These are phyloP conservation scores for Heterobasidion parviporum DNA, from an alignment of 1,284 basidiomycete species.

Conservation along the genomic window DNA sequence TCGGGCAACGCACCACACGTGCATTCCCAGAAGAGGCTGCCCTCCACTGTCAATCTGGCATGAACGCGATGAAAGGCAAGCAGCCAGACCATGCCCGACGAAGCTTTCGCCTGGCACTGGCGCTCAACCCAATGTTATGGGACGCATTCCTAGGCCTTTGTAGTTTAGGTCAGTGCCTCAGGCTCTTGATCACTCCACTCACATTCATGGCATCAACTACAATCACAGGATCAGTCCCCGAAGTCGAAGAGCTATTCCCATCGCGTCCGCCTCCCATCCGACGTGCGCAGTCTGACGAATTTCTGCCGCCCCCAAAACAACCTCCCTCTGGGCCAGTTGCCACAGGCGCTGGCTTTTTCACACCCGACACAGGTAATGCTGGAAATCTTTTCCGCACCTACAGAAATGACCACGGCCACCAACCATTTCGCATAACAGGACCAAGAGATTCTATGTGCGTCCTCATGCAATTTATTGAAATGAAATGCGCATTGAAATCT, in stretches of 20 bases:
- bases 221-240: slow-evolving; percentile 50
- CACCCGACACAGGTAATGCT: slow-evolving; percentile 53
- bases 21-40: slow-evolving; percentile 58
- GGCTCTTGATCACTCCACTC: not conserved
- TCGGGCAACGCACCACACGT: slow-evolving; percentile 38
- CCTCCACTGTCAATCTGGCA: slow-evolving; percentile 62
- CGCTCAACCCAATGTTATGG: slow-evolving; percentile 79
- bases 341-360: slow-evolving; percentile 69
- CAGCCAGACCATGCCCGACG: slow-evolving; percentile 61
- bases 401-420: slow-evolving; percentile 39
- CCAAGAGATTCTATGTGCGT: slow-evolving; percentile 60
- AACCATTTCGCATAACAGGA: slow-evolving; percentile 46
- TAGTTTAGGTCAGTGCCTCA: slow-evolving; percentile 53
- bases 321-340: slow-evolving; percentile 32
- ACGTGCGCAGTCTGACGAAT: slow-evolving; percentile 41
- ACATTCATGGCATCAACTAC: slow-evolving; percentile 9
- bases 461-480: not conserved
- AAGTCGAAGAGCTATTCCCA: slow-evolving; percentile 65
- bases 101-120: slow-evolving; percentile 69
- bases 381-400: slow-evolving; percentile 39
- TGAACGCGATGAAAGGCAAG: slow-evolving; percentile 67
- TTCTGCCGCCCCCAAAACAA: slow-evolving; percentile 27
- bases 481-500: not conserved
- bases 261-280: slow-evolving; percentile 53
- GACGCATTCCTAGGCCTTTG: slow-evolving; percentile 92